Conservation (phyloP, 2,329 filamentous ascomycete genomes). For the Alternaria sp. region DNA sequence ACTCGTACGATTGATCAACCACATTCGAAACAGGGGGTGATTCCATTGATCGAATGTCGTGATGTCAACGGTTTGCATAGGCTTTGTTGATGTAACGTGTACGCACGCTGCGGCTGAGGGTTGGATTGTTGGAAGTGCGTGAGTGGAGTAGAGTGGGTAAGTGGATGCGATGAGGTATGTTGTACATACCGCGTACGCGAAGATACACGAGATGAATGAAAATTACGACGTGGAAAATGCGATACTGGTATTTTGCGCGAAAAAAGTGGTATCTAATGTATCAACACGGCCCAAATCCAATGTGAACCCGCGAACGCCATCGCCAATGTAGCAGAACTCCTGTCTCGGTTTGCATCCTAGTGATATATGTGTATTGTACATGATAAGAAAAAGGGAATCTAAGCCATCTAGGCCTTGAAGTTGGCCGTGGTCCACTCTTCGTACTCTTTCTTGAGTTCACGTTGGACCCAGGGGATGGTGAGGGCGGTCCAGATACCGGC, state of each 20-base stretch:
- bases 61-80: neutral
- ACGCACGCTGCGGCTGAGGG: neutral
- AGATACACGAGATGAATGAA: neutral
- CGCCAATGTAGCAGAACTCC: neutral
- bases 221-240: neutral
- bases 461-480: constrained; percentile 56
- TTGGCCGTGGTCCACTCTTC: constrained; percentile 44
- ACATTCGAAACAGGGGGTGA: neutral
- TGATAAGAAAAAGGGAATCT: neutral
- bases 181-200: neutral
- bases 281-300: neutral
- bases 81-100: neutral
- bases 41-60: neutral
- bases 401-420: constrained; percentile 42
- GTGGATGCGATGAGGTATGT: neutral
- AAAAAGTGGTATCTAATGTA: constrained; percentile 14
- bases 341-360: constrained; percentile 2
- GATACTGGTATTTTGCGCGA: constrained; percentile 3
- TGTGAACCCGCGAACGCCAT: constrained; percentile 10
- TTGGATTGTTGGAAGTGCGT: neutral
- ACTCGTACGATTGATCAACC: neutral
- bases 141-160: neutral
- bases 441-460: constrained; percentile 43
- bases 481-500: constrained; percentile 54
- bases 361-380: constrained; percentile 4